Conservation (phyloP, 768 basidiomycete species). For the Lyophyllum decastes region DNA sequence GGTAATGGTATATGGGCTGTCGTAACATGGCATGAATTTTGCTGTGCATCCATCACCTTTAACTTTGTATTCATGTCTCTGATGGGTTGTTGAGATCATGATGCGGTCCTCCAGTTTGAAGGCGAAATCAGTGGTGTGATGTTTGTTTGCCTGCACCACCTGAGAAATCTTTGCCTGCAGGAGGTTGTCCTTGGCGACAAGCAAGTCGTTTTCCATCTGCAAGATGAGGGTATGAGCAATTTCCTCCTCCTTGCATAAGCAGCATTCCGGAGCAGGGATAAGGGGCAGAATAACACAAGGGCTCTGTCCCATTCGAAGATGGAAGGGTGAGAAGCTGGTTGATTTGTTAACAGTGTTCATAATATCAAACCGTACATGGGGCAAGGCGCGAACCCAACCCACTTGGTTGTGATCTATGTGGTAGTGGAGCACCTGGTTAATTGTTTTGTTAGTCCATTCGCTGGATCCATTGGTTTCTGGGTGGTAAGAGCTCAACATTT, state of each 20-base stretch:
- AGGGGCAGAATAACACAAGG: neutral
- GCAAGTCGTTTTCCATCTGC: neutral
- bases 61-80: conserved; percentile 15
- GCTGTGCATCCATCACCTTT: conserved; percentile 24
- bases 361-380: conserved; percentile 24
- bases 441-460: conserved; percentile 18
- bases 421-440: conserved; percentile 28
- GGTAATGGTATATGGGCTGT: conserved; percentile 27
- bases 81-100: neutral
- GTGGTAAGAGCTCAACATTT: neutral
- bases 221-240: neutral
- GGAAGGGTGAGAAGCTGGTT: conserved; percentile 29
- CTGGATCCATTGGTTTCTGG: neutral
- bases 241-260: neutral
- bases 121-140: neutral
- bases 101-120: neutral
- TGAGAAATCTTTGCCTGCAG: neutral
- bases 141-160: neutral
- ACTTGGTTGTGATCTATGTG: conserved; percentile 24
- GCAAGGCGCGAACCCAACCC: conserved; percentile 28
- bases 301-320: conserved; percentile 17
- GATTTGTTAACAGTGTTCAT: conserved; percentile 31
- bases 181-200: neutral
- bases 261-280: neutral
- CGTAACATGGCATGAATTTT: conserved; percentile 39